Conservation (phyloP, 2,329 filamentous ascomycete genomes). For the Dactylonectria macrodidyma region DNA sequence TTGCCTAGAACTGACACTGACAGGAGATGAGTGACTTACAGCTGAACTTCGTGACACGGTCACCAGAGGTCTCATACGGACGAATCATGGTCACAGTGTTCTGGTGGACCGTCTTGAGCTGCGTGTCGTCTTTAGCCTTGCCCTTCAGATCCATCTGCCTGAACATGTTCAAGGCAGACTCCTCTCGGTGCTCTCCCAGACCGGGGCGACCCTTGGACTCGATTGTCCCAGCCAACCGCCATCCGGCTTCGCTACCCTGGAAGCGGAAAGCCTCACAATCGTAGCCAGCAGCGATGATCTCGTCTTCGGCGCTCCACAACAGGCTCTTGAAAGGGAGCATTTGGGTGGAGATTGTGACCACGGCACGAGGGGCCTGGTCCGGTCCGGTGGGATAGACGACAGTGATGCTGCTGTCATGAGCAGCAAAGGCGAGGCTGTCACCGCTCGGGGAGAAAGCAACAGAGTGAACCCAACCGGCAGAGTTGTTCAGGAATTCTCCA, state of each 20-base stretch:
- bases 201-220: conserved; percentile 80
- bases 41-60: conserved; percentile 83
- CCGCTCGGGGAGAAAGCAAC: conserved; percentile 94
- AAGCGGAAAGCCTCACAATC: conserved; percentile 93
- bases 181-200: conserved; percentile 78
- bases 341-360: conserved; percentile 91
- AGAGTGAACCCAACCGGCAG: conserved; percentile 95
- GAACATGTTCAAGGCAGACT: conserved; percentile 98
- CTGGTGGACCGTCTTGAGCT: conserved; percentile 95
- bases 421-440: conserved; percentile 92
- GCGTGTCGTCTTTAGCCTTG: conserved; percentile 90
- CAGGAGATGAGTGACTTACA: conserved; percentile 73
- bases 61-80: conserved; percentile 77
- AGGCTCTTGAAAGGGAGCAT: conserved; percentile 93
- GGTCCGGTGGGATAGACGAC: conserved; percentile 94
- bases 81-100: conserved; percentile 94
- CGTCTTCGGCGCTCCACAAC: conserved; percentile 91
- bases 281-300: conserved; percentile 96
- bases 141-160: conserved; percentile 98
- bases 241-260: conserved; percentile 82
- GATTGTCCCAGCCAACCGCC: conserved; percentile 86
- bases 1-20: conserved; percentile 32
- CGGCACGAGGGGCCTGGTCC: conserved; percentile 90
- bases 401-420: conserved; percentile 96
- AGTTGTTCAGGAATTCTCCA: conserved; percentile 95